Base-by-base conservation (phyloP, 441 rosid species). In the Sinapis alba region DNA sequence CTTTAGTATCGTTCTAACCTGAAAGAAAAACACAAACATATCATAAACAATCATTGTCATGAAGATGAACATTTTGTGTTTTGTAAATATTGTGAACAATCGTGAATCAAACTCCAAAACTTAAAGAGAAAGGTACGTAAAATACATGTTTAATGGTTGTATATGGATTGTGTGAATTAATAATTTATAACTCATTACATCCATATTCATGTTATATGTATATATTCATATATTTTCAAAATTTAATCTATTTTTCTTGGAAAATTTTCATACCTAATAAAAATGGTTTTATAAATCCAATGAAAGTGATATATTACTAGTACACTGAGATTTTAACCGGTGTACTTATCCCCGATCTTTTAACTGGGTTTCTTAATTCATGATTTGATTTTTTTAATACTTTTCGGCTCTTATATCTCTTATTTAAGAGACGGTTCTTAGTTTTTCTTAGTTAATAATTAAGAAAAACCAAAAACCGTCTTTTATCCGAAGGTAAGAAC, bases 1-100 rank as follows among this genome's bases (percentile, higher is more conserved):
- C 80, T 87, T 92, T 1, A 92, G 82, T 73, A 92, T 82, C 4
- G 89, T 82, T 70, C 81, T 85, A 61, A 94, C 98, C 97, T 94
- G 87, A 66, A 72, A 75, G 68, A 56, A 63, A 56, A 65, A 16
- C 13, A 26, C 4, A 19, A 61, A 69, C 23, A 64, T 65, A 58
- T 56, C 59, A 28, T 62, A 43, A 53, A 23, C 54, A 43, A 6
- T 23, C 27, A 15, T 1, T 45, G 51, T 45, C 51, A 45, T 45
- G 51, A 45, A 45, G 51, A 45, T 45, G 50, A n/a, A 43, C 19
- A 18, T 50, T 50, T 47, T 50, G 1, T 11, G 3, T 50, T 41
- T 50, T 7, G 18, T 50, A 50, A 50, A 50, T 50, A 4, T 18
- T 47, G 54, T 47, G 54, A 50, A 50, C 56, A 30, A 30, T 6